phyloP scores from a whole-genome alignment of 2,329 filamentous ascomycete species.

The Fusarium mexicanum region DNA sequence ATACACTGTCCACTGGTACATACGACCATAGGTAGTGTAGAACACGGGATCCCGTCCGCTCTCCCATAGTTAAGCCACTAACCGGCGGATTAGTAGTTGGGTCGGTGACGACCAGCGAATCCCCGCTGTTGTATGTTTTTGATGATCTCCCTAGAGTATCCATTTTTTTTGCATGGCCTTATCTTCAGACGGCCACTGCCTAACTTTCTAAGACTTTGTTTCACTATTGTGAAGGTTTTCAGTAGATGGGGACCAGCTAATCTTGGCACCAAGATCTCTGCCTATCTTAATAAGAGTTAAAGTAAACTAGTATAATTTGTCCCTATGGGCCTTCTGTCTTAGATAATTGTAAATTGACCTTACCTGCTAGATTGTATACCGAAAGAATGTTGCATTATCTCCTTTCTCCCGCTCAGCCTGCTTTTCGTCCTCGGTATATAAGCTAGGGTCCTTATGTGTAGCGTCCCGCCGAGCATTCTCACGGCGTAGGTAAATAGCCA shows the following conservation, averaged over 20 bases:
- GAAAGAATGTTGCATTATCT: not conserved
- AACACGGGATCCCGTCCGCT: not conserved
- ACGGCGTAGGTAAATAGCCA: not conserved
- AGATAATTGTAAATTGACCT: not conserved
- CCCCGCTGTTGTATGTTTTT: not conserved
- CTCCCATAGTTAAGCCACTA: not conserved
- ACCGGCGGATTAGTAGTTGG: not conserved
- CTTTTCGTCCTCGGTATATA: not conserved
- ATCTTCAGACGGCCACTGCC: rapidly evolving
- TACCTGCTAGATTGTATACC: not conserved
- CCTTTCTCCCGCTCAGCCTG: not conserved
- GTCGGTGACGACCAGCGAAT: not conserved
- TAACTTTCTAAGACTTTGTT: no score
- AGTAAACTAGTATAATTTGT: no score
- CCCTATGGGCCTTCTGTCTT: not conserved
- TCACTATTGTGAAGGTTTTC: no score
- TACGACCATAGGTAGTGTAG: not conserved
- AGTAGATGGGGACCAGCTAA: no score
- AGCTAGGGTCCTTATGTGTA: not conserved
- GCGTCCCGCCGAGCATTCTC: not conserved
- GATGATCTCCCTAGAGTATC: not conserved
- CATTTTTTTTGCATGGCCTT: not conserved
- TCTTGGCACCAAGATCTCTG: rapidly evolving
- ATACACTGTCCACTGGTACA: rapidly evolving
- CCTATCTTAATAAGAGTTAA: rapidly evolving